Evolutionary conservation across 2,329 filamentous ascomycete species (phyloP).

Genomic region (Epichloe aotearoae): DNA sequence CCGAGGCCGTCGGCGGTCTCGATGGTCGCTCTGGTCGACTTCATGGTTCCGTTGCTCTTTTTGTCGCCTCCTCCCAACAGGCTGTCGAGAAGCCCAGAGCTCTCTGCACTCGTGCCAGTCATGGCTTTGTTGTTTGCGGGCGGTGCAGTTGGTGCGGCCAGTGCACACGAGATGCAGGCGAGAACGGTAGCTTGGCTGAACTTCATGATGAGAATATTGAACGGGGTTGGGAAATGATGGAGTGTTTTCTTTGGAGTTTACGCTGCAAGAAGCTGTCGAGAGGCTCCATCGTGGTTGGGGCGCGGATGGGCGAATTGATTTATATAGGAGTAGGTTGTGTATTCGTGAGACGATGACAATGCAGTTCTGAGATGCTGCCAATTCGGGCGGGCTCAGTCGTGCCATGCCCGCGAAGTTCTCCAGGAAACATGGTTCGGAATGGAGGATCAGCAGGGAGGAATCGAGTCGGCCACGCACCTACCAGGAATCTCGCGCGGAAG

Average conservation of each 20-base stretch:
- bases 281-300: not conserved
- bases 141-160: conserved; percentile 1
- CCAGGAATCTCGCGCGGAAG: not conserved
- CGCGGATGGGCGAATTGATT: not conserved
- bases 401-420: not conserved
- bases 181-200: not conserved
- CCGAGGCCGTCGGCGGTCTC: too few species aligned
- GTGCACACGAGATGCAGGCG: not conserved
- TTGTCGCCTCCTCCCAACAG: too few species aligned
- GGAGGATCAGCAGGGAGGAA: not conserved
- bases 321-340: not conserved
- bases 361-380: not conserved
- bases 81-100: not conserved
- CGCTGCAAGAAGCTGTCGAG: not conserved
- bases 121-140: not conserved
- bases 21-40: too few species aligned
- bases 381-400: not conserved
- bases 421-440: not conserved
- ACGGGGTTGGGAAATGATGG: too few species aligned
- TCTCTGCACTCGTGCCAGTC: not conserved
- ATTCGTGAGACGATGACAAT: not conserved
- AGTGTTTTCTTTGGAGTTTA: not conserved
- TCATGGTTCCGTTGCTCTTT: too few species aligned
- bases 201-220: not conserved
- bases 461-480: not conserved